Conservation (phyloP, 495 filamentous ascomycete genomes). For the Viridothelium virens region DNA sequence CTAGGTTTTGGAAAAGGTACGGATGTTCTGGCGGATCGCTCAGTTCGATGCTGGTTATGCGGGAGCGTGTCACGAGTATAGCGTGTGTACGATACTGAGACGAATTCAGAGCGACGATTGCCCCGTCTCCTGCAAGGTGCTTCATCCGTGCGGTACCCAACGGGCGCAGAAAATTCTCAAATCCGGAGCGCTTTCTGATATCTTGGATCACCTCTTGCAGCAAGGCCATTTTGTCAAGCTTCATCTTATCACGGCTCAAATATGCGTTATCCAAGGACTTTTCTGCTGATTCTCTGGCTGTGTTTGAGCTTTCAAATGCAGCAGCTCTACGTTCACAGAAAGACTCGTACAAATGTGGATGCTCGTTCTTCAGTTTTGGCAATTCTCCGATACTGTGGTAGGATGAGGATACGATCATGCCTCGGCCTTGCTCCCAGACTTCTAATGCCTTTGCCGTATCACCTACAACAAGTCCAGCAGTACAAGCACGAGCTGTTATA, state of each 20-base stretch:
- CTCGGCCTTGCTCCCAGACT: background rate
- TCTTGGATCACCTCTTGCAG: background rate
- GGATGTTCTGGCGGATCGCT: background rate
- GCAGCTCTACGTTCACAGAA: background rate
- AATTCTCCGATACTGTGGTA: background rate
- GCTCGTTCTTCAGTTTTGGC: background rate
- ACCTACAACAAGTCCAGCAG: background rate
- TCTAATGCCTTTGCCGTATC: background rate
- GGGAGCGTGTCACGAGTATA: background rate
- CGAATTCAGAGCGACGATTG: conserved; percentile 5
- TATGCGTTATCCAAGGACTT: background rate
- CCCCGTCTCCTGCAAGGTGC: background rate
- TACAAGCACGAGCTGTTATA: background rate
- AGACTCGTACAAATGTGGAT: background rate
- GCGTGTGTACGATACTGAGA: conserved; percentile 4
- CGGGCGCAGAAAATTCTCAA: conserved; percentile 11
- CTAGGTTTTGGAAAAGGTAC: background rate
- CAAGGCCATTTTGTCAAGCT: background rate
- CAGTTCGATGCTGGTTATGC: background rate
- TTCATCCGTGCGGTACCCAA: background rate
- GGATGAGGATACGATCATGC: background rate
- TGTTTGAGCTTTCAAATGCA: background rate
- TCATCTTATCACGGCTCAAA: background rate
- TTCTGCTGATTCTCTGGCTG: background rate
- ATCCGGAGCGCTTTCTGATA: conserved; percentile 3